A percentile compares a stretch with the other conserved stretches of the same genome.
Evolutionary conservation across 2,329 filamentous ascomycete species (phyloP).

Genomic region (Thermothelomyces thermophilus): DNA sequence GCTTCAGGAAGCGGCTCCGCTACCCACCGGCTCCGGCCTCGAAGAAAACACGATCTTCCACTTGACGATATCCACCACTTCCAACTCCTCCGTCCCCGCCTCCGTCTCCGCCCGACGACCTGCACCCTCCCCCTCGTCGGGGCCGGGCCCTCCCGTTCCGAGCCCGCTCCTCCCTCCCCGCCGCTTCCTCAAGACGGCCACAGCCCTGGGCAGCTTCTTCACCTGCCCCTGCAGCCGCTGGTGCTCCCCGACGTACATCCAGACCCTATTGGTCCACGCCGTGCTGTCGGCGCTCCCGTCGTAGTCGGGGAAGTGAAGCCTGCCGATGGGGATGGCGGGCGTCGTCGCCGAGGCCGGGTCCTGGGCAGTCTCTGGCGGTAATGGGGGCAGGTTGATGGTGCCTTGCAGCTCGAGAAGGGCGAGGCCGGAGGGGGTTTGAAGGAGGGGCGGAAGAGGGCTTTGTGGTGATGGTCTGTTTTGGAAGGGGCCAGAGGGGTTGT

Average conservation of each 20-base stretch:
- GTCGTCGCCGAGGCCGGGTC: background rate
- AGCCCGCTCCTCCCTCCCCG: slow-evolving; percentile 38
- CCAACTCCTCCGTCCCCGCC: slow-evolving; percentile 56
- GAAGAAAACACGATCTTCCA: slow-evolving; percentile 80
- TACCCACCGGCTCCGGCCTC: slow-evolving; percentile 69
- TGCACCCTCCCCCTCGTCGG: no score
- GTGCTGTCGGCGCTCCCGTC: slow-evolving; percentile 46
- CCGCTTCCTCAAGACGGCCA: slow-evolving; percentile 68
- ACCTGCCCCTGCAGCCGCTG: slow-evolving; percentile 85
- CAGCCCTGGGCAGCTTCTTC: slow-evolving; percentile 71
- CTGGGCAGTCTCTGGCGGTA: slow-evolving; percentile 26
- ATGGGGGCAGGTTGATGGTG: slow-evolving; percentile 66
- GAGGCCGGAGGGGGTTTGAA: slow-evolving; percentile 83
- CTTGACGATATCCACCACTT: slow-evolving; percentile 81
- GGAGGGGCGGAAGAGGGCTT: slow-evolving; percentile 66
- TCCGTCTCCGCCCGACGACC: slow-evolving; percentile 31
- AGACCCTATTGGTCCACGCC: slow-evolving; percentile 84
- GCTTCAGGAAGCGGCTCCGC: background rate
- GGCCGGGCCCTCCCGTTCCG: slow-evolving; percentile 29
- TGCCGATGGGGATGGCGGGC: slow-evolving; percentile 33
- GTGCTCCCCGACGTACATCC: slow-evolving; percentile 81
- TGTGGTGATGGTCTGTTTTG: background rate
- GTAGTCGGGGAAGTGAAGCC: slow-evolving; percentile 50
- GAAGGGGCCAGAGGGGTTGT: background rate
- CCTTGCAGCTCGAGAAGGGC: slow-evolving; percentile 91